Percentiles rank a stretch among this genome's conserved stretches.
Evolutionary conservation across 805 yeast genomes (phyloP).

Genomic region (Kodamaea neixiangensis): DNA sequence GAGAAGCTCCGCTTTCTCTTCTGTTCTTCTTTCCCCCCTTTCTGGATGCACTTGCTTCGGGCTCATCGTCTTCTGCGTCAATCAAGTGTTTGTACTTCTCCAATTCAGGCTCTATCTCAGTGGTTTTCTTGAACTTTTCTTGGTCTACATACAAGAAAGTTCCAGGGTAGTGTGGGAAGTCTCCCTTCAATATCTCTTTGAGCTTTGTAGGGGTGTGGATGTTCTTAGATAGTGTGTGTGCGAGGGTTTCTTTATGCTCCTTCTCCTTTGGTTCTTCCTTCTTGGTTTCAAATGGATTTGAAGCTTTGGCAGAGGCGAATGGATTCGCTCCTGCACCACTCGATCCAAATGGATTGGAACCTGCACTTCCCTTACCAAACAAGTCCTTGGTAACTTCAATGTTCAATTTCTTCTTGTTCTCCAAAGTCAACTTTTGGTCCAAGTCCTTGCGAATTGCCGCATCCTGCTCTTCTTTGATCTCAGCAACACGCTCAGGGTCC

Average conservation of each 20-base stretch:
- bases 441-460: slow-evolving; percentile 31
- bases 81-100: slow-evolving; percentile 50
- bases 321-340: slow-evolving; percentile 22
- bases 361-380: slow-evolving; percentile 9
- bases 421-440: slow-evolving; percentile 42
- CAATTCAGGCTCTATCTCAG: slow-evolving; percentile 50
- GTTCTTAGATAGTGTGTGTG: slow-evolving; percentile 14
- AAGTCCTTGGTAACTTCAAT: slow-evolving; percentile 40
- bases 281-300: slow-evolving; percentile 9
- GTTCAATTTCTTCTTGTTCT: slow-evolving; percentile 43
- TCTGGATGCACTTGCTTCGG: slow-evolving; percentile 22
- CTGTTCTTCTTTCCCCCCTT: slow-evolving; percentile 11
- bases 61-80: slow-evolving; percentile 47
- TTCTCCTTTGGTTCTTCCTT: slow-evolving; percentile 12
- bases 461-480: slow-evolving; percentile 38
- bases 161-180: slow-evolving; percentile 61
- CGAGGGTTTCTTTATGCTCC: slow-evolving; percentile 11
- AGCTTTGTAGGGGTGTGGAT: slow-evolving; percentile 1
- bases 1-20: slow-evolving; percentile 17
- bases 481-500: slow-evolving; percentile 51
- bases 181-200: slow-evolving; percentile 14
- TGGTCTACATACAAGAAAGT: slow-evolving; percentile 69
- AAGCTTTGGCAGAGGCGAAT: slow-evolving; percentile 19
- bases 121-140: slow-evolving; percentile 60
- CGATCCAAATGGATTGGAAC: slow-evolving; percentile 18